A percentile compares a stretch with the other conserved stretches of the same genome.
Conservation (phyloP, 768 basidiomycete species). For the Lactarius hengduanensis region DNA sequence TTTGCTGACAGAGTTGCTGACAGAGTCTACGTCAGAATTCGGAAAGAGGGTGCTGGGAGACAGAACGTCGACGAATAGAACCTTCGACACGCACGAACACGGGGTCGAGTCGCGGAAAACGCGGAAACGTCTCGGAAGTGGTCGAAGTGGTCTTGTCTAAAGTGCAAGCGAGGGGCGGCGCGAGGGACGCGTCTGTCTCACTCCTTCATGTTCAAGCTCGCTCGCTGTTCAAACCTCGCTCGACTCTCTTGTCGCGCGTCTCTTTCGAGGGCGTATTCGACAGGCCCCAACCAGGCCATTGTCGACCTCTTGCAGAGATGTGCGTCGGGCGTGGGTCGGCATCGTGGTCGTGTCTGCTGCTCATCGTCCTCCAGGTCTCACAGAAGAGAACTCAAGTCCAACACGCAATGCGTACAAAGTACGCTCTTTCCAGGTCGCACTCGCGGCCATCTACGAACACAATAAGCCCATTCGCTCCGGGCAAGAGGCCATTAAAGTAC, state of each 20-base stretch:
- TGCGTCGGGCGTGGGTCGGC: conserved; percentile 30
- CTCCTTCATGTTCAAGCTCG: conserved; percentile 13
- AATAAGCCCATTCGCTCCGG: conserved; percentile 21
- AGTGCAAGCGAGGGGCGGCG: neutral
- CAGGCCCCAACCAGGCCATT: conserved; percentile 38
- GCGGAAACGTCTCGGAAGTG: neutral
- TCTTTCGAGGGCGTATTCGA: conserved; percentile 6
- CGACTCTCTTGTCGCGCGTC: neutral
- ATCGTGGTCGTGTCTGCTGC: neutral
- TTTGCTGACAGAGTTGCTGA: conserved; percentile 24
- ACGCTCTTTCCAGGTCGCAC: conserved; percentile 27
- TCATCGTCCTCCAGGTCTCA: conserved; percentile 19
- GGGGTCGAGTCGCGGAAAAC: neutral
- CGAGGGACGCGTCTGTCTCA: conserved; percentile 17
- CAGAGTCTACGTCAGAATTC: conserved; percentile 12
- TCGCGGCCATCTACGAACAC: conserved; percentile 19
- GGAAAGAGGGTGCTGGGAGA: conserved; percentile 17
- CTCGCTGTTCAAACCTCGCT: neutral
- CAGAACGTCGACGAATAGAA: neutral
- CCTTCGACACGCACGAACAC: neutral
- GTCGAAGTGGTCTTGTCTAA: conserved; percentile 3
- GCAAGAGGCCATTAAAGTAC: conserved; percentile 27
- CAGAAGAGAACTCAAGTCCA: conserved; percentile 25
- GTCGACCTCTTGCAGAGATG: conserved; percentile 45
- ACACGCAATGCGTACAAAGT: conserved; percentile 29